A percentile compares a stretch with the other conserved stretches of the same genome.
Evolutionary conservation across 164 flowering plant species (phyloP).

Genomic region (Liquidambar formosana): DNA sequence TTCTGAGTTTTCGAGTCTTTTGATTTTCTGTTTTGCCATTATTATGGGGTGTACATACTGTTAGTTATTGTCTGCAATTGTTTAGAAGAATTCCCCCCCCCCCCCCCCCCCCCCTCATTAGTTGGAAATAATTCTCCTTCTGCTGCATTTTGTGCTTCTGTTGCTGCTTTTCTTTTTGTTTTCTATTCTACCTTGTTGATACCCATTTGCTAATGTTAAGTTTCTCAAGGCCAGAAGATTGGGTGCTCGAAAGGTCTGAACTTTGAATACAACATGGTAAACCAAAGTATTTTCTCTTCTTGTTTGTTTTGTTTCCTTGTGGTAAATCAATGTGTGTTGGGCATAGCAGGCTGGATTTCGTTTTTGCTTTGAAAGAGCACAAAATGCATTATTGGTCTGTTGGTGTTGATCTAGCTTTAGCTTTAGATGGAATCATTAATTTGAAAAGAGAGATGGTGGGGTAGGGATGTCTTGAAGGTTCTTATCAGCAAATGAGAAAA

Average conservation of each 20-base stretch:
- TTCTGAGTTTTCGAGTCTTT: neutral
- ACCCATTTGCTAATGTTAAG: neutral
- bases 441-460: neutral
- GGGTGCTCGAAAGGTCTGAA: neutral
- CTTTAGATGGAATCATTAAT: neutral
- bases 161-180: neutral
- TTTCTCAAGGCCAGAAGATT: neutral
- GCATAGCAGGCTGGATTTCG: neutral
- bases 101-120: too few species aligned
- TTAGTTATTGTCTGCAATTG: slow-evolving; percentile 1
- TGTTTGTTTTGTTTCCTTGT: neutral
- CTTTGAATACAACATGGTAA: neutral
- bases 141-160: neutral
- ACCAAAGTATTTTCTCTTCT: neutral
- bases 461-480: neutral
- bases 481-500: neutral
- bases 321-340: neutral
- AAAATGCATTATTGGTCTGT: neutral
- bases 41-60: slow-evolving; percentile 25
- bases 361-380: neutral
- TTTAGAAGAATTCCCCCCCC: neutral
- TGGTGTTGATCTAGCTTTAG: neutral
- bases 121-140: slow-evolving; percentile 1
- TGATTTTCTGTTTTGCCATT: slow-evolving; percentile 2
- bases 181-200: too few species aligned